Evolutionary conservation across 495 filamentous ascomycete genomes (phyloP), one percentile per base, ranked within the genome.

Genomic region (Hypoxylon intermedium): DNA sequence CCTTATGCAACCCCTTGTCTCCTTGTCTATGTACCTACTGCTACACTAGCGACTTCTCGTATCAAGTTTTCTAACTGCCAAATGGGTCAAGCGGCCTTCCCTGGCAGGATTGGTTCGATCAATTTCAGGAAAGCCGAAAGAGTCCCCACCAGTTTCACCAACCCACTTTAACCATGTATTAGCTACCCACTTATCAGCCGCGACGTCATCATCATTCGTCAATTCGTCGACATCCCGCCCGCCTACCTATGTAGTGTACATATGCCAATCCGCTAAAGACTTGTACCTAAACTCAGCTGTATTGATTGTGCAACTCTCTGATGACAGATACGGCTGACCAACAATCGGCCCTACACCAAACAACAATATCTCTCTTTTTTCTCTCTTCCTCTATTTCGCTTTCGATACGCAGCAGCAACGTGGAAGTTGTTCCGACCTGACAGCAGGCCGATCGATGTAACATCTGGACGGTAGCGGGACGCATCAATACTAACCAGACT

Each of bases 131-230:
- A n/a, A 60, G 58, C 45, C 7, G 33, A 45, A 54, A 50, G 37
- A 64, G 49, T n/a, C 57, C 60, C 48, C 43, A 48, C 61, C 55
- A 59, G 54, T 54, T 41, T 59, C 54, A 50, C 21, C 19, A 5
- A 43, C 43, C 60, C 53, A 63, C 48, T 63, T 43, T 11, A 34
- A 23, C 40, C 16, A 45, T 15, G 36, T 45, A 56, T 41, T 49
- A 54, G 18, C 47, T 47, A 53, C 40, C 61, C 54, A 65, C 55
- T 65, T 65, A 65, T 65, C 55, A 59, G 54, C 50, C 50, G 49
- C 61, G 61, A 65, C 61, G 61, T 65, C 61, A 65, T 65, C 61
- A 55, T 65, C 61, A 65, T 65, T 65, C 40, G 55, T 28, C 61
- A 65, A 65, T 65, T 65, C 61, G 61, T 65, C 51, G 59, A 59